A percentile compares a stretch with the other conserved stretches of the same genome.
Conservation (phyloP, 495 filamentous ascomycete genomes). For the Aspergillus asperescens region DNA sequence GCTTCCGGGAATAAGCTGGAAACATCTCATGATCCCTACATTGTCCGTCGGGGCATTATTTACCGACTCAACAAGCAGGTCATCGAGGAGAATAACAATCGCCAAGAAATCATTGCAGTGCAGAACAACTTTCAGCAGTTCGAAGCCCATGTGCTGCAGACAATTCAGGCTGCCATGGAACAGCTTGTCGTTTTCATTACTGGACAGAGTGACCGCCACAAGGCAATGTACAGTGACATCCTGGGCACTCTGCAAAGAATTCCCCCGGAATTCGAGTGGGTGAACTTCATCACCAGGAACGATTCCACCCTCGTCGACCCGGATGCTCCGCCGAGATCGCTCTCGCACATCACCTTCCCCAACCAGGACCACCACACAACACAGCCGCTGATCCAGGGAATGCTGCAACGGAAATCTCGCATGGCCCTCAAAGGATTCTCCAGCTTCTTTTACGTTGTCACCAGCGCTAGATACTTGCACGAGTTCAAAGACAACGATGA, state of each 20-base stretch:
- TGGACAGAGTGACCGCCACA: slow-evolving; percentile 74
- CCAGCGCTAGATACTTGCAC: slow-evolving; percentile 78
- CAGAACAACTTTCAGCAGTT: slow-evolving; percentile 87
- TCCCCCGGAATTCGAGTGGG: slow-evolving; percentile 89
- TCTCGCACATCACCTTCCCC: slow-evolving; percentile 71
- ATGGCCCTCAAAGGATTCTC: slow-evolving; percentile 74
- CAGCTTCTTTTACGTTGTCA: slow-evolving; percentile 83
- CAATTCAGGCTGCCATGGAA: slow-evolving; percentile 74
- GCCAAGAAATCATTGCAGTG: slow-evolving; percentile 79
- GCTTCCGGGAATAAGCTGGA: slow-evolving; percentile 58
- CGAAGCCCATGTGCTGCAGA: slow-evolving; percentile 76
- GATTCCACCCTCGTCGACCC: slow-evolving; percentile 73
- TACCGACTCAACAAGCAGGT: slow-evolving; percentile 87
- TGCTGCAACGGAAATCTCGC: slow-evolving; percentile 78
- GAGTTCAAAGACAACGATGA: slow-evolving; percentile 95
- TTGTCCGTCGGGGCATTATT: slow-evolving; percentile 73
- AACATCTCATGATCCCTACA: slow-evolving; percentile 75
- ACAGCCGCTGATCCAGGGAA: slow-evolving; percentile 77
- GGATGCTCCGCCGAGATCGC: slow-evolving; percentile 60
- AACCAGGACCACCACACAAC: slow-evolving; percentile 82
- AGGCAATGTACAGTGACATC: slow-evolving; percentile 77
- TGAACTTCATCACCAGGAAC: slow-evolving; percentile 68
- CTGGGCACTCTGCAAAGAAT: slow-evolving; percentile 70
- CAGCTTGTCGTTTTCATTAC: slow-evolving; percentile 72
- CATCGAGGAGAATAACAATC: slow-evolving; percentile 89